phyloP scores from a whole-genome alignment of 441 rosid species.

The Gossypium trilobum region DNA sequence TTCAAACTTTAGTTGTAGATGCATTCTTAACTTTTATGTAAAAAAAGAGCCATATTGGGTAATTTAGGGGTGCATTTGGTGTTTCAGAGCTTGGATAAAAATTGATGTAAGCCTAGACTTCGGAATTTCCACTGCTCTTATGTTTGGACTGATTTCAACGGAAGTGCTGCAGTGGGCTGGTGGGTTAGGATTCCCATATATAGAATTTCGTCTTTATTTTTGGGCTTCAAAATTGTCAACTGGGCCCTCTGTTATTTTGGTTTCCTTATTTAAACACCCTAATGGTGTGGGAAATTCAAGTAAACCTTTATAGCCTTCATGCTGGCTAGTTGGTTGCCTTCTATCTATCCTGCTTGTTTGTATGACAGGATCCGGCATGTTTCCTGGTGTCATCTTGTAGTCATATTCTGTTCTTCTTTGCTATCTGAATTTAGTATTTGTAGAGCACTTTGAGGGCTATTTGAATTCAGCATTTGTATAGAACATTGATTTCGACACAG shows the following conservation, averaged over 20 bases:
- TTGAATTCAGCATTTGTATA: not conserved
- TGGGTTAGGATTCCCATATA: not conserved
- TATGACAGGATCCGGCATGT: not conserved
- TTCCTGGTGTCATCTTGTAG: not conserved
- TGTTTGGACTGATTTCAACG: not conserved
- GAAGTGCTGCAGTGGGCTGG: not conserved
- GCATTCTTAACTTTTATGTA: not conserved
- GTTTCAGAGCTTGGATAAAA: constrained; percentile 4
- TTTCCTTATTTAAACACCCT: not conserved
- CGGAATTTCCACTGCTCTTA: not conserved
- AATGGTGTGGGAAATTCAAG: not conserved
- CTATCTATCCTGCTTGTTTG: not conserved
- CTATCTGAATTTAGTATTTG: constrained; percentile 9
- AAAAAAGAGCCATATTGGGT: not conserved
- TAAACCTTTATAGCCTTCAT: not conserved
- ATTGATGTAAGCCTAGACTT: not conserved
- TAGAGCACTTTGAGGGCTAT: not conserved
- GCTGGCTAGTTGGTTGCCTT: not conserved
- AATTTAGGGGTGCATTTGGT: not conserved
- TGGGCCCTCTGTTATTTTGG: not conserved
- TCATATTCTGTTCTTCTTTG: not conserved
- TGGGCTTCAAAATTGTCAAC: not conserved
- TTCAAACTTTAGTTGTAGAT: not conserved
- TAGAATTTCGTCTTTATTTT: not conserved
- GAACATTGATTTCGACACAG: not conserved